These are phyloP conservation scores for Eucalyptus marginata DNA, from an alignment of 345 rosid genomes.

Conservation along the genomic window DNA sequence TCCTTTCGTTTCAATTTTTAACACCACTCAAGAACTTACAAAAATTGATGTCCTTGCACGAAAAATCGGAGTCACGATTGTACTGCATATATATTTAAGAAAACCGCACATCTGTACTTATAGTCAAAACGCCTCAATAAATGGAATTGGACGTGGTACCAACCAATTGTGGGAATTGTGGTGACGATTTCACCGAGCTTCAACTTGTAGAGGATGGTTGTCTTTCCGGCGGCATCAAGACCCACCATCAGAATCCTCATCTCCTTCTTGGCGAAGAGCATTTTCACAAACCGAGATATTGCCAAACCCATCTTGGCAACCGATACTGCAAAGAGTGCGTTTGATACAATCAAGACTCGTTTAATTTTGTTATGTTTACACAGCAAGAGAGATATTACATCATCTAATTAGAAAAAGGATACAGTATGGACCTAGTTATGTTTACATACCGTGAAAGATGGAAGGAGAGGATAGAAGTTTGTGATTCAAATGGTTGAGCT, in stretches of 20 bases:
- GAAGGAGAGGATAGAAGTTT: background rate
- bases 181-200: constrained; percentile 70
- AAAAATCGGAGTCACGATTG: background rate
- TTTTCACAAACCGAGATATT: constrained; percentile 29
- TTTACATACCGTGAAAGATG: background rate
- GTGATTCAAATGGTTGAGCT: background rate
- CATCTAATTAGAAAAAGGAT: background rate
- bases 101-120: background rate
- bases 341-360: background rate
- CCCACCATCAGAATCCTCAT: constrained; percentile 79
- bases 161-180: constrained; percentile 74
- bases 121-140: background rate
- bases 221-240: constrained; percentile 69
- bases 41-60: background rate
- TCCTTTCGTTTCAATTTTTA: background rate
- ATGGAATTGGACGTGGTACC: background rate
- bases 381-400: background rate
- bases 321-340: background rate
- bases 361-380: background rate
- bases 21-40: background rate
- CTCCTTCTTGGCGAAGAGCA: constrained; percentile 51
- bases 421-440: background rate
- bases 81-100: background rate
- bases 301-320: constrained; percentile 29
- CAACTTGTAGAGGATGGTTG: constrained; percentile 67